Evolutionary conservation across 2,329 filamentous ascomycete genomes (phyloP).

Genomic region (Apiospora hydei): DNA sequence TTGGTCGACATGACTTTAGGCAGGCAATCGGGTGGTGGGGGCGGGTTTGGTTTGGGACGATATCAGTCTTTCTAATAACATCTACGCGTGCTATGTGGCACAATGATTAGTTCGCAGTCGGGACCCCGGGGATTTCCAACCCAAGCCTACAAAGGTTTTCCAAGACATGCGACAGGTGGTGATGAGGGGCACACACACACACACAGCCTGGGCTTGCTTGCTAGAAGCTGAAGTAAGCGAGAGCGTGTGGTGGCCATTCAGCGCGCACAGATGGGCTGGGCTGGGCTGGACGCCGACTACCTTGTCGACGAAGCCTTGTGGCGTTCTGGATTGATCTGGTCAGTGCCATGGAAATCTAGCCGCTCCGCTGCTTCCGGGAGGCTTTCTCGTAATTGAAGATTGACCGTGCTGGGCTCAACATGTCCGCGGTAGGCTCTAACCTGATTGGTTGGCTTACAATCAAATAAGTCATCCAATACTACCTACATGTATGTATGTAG

Average conservation of each 20-base stretch:
- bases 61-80: background rate
- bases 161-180: background rate
- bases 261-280: slow-evolving; percentile 2
- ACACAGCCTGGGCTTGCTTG: background rate
- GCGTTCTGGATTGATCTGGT: background rate
- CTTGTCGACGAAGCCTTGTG: background rate
- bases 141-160: background rate
- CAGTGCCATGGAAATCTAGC: background rate
- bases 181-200: slow-evolving; percentile 10
- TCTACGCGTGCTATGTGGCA: slow-evolving; percentile 17
- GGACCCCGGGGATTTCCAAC: background rate
- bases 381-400: slow-evolving; percentile 4
- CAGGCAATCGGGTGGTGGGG: background rate
- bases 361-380: slow-evolving; percentile 13
- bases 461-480: background rate
- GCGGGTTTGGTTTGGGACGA: background rate
- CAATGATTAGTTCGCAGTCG: background rate
- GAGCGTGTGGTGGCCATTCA: slow-evolving; percentile 2
- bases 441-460: background rate
- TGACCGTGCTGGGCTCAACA: background rate
- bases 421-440: background rate
- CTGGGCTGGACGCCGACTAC: slow-evolving; percentile 13
- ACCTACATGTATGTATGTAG: background rate
- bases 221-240: slow-evolving; percentile 11
- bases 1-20: background rate